Evolutionary conservation across 2,329 filamentous ascomycete genomes (phyloP).

Genomic region (Monascus ruber): DNA sequence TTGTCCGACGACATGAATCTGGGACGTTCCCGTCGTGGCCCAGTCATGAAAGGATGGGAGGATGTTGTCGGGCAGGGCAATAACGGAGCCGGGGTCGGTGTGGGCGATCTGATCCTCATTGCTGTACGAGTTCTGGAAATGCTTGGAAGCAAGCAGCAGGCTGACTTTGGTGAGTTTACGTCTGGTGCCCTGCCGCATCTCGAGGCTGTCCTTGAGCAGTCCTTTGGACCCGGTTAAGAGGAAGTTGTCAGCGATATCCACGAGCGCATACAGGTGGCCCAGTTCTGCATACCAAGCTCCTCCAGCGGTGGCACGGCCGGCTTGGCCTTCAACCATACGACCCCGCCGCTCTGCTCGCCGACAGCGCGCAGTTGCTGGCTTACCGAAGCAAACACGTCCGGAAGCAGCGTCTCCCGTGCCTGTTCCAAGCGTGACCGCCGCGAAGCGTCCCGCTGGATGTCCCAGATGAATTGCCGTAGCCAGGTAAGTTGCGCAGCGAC

Average conservation of each 20-base stretch:
- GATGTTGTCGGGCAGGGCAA: no score
- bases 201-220: conserved; percentile 6
- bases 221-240: background rate
- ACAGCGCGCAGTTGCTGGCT: conserved; percentile 13
- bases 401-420: conserved; percentile 15
- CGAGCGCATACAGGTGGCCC: conserved; percentile 1
- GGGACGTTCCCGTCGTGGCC: background rate
- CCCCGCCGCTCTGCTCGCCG: conserved; percentile 16
- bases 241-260: background rate
- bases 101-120: conserved; percentile 22
- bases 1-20: background rate
- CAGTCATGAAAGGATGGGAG: conserved; percentile 18
- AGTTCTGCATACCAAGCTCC: conserved; percentile 17
- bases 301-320: conserved; percentile 18
- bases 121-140: conserved; percentile 26
- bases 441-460: conserved; percentile 22
- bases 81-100: conserved; percentile 6
- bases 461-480: conserved; percentile 26
- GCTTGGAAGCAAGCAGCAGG: conserved; percentile 22
- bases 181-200: conserved; percentile 20
- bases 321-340: conserved; percentile 20
- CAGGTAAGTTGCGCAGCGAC: conserved; percentile 24
- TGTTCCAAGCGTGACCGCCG: conserved; percentile 15
- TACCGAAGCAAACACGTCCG: conserved; percentile 14
- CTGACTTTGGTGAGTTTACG: conserved; percentile 23